Evolutionary conservation across 2,329 filamentous ascomycete species (phyloP).

Genomic region (Metarhizium sp.): DNA sequence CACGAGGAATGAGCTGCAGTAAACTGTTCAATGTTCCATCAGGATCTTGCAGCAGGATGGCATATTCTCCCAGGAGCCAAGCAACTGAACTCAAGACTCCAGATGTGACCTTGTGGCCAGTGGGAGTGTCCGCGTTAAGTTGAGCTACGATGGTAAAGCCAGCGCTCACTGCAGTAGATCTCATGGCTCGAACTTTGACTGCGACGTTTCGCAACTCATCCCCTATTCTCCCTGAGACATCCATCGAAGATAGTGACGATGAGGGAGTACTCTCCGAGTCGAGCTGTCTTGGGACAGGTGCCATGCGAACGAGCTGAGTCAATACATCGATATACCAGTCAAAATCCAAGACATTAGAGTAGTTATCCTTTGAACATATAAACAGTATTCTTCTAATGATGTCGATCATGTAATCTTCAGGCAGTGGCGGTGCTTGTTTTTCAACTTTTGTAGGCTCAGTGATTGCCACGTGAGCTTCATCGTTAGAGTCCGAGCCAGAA

Average conservation of each 20-base stretch:
- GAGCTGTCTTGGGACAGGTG: conserved; percentile 38
- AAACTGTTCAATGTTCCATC: conserved; percentile 66
- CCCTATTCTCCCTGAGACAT: conserved; percentile 64
- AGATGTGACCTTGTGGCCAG: conserved; percentile 46
- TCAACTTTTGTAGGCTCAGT: conserved; percentile 22
- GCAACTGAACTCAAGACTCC: conserved; percentile 66
- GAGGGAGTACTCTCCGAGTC: conserved; percentile 23
- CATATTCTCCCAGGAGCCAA: conserved; percentile 87
- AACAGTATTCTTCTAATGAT: conserved; percentile 75
- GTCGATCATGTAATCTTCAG: conserved; percentile 76
- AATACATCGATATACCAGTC: conserved; percentile 96
- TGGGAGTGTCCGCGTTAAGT: conserved; percentile 39
- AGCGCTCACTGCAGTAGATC: conserved; percentile 70
- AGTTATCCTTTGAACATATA: conserved; percentile 87
- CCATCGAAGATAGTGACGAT: conserved; percentile 18
- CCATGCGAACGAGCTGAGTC: conserved; percentile 70
- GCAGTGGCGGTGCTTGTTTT: conserved; percentile 50
- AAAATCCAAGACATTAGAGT: conserved; percentile 78
- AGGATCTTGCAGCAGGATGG: conserved; percentile 58
- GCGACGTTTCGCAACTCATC: conserved; percentile 82
- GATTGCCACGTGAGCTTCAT: conserved; percentile 37
- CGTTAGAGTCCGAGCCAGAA: conserved; percentile 36
- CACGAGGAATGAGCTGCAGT: conserved; percentile 53
- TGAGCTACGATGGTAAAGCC: conserved; percentile 66
- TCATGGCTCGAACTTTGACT: conserved; percentile 80